phyloP scores from a whole-genome alignment of 768 basidiomycete genomes.

The Tulasnella sp. region DNA sequence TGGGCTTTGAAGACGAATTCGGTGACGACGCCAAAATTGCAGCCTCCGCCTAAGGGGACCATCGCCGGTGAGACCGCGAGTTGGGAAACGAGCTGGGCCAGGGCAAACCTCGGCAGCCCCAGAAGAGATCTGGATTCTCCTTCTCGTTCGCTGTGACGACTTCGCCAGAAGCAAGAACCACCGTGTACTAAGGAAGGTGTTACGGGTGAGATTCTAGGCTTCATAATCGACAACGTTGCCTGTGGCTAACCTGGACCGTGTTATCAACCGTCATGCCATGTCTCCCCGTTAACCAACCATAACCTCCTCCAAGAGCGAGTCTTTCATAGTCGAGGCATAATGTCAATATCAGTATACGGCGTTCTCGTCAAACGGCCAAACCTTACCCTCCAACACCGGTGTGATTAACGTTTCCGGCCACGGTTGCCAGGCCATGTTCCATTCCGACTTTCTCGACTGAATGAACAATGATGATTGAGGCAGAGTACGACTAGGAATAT shows the following conservation, averaged over 20 bases:
- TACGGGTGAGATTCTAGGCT: background rate
- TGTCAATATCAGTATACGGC: background rate
- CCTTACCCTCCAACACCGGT: conserved; percentile 39
- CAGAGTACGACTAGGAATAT: background rate
- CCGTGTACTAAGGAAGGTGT: background rate
- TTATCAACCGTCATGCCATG: conserved; percentile 19
- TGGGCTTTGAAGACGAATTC: conserved; percentile 46
- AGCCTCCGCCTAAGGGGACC: conserved; percentile 6
- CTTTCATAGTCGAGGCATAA: background rate
- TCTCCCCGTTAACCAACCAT: background rate
- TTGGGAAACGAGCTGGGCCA: background rate
- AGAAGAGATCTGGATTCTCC: conserved; percentile 24
- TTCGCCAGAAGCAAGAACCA: conserved; percentile 30
- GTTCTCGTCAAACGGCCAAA: background rate
- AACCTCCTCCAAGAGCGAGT: conserved; percentile 18
- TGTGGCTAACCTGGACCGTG: background rate
- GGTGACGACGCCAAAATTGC: conserved; percentile 20
- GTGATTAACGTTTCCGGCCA: background rate
- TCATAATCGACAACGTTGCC: too few species aligned
- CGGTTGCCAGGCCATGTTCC: background rate
- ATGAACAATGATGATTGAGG: background rate
- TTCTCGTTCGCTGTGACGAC: conserved; percentile 22
- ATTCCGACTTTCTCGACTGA: background rate
- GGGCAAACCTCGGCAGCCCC: conserved; percentile 21
- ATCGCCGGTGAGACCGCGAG: background rate